Evolutionary conservation across 169 alveolate genomes (phyloP), one percentile per base, ranked within the genome.

Genomic region (Plasmodium berghei): DNA sequence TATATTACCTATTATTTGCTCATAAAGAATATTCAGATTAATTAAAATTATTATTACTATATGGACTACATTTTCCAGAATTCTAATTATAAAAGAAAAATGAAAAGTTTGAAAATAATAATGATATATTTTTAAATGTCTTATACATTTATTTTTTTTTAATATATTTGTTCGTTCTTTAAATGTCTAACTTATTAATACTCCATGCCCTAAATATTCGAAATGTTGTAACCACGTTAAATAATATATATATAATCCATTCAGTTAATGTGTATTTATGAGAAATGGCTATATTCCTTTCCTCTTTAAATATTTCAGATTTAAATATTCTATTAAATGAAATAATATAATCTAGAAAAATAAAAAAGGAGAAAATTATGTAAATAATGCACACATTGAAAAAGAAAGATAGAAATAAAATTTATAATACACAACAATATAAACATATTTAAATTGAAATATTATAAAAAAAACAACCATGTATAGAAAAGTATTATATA

Each of bases 1-100:
- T 1, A 18, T 22, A 14, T 59, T 56, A 80, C 90, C 80, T 52
- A 80, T 55, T 28, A 80, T 66, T 28, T 80, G 90, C 72, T 80
- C 62, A 18, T 80, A 80, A 14, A 66, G 59, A 46, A 80, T 66
- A 52, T 62, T 61, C 34, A 67, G n/a, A 26, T 66, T 58, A 58
- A 80, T 34, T 59, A 67, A 28, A 9, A 10, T 16, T 0, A 67
- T 62, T 40, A 80, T 54, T 20, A 45, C 16, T 24, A 45, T 12
- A 56, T 66, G 73, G 14, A 64, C 16, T 48, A 67, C 1, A 48
- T 80, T 80, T 58, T 28, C 8, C 56, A 42, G 18, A 46, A 4
- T 80, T 59, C 90, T 80, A 59, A 16, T 10, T 24, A 55, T 40
- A 40, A 58, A 56, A 73, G 22, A 54, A 52, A 26, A 20, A 71